Percentiles rank a stretch among this genome's conserved stretches.
Conservation (phyloP, 2,329 filamentous ascomycete genomes). For the Fusarium burgessii region DNA sequence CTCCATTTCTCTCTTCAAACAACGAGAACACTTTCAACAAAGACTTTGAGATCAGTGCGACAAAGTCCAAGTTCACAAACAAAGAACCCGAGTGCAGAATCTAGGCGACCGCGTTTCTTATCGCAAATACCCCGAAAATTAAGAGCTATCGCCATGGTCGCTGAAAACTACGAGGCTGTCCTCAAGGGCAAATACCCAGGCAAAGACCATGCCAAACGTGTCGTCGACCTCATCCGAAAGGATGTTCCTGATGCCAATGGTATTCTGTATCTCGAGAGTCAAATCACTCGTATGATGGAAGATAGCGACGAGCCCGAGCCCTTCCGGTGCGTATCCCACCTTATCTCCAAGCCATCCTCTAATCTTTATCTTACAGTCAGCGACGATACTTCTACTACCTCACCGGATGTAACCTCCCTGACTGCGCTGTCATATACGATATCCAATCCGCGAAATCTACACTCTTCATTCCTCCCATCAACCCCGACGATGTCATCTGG, state of each 20-base stretch:
- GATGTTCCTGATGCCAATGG: slow-evolving; percentile 74
- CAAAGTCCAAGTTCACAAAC: neutral
- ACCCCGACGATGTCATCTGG: slow-evolving; percentile 94
- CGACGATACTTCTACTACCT: slow-evolving; percentile 96
- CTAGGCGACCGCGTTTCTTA: neutral
- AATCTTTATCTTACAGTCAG: slow-evolving; percentile 66
- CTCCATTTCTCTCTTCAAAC: slow-evolving; percentile 6
- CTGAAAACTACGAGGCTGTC: slow-evolving; percentile 62
- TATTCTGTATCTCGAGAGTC: slow-evolving; percentile 88
- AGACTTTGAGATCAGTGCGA: neutral
- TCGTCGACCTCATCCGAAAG: slow-evolving; percentile 80
- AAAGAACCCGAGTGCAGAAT: neutral
- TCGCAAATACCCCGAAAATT: slow-evolving; percentile 8
- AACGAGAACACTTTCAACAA: neutral
- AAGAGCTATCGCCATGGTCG: slow-evolving; percentile 49
- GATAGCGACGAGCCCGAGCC: slow-evolving; percentile 87
- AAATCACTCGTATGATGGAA: slow-evolving; percentile 83
- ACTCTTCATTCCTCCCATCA: slow-evolving; percentile 90
- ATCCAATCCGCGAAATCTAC: slow-evolving; percentile 78
- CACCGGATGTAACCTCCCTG: slow-evolving; percentile 83
- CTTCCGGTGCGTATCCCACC: slow-evolving; percentile 72
- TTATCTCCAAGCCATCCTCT: neutral
- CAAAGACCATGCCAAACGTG: slow-evolving; percentile 85
- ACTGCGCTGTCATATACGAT: slow-evolving; percentile 85
- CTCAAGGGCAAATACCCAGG: slow-evolving; percentile 79